Percentiles rank a stretch among this genome's conserved stretches.
These are phyloP conservation scores for Megacollybia marginata DNA, from an alignment of 768 basidiomycete species.

Conservation along the genomic window DNA sequence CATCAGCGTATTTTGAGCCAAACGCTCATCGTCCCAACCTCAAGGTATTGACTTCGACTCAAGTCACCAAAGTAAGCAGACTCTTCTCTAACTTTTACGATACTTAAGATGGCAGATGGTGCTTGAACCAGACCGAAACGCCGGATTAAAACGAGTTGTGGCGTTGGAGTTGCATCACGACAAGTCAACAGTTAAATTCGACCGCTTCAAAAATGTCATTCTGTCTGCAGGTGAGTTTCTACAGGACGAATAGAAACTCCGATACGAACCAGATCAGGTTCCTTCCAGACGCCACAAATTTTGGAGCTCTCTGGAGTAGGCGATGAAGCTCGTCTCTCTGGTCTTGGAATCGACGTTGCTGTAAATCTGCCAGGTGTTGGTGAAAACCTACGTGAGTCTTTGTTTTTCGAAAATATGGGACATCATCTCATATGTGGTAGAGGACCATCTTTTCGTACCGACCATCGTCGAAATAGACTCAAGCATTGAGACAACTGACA, in stretches of 20 bases:
- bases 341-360: conserved; percentile 17
- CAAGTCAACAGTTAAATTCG: conserved; percentile 16
- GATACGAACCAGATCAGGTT: conserved; percentile 3
- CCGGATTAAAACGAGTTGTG: background rate
- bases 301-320: conserved; percentile 49
- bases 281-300: conserved; percentile 22
- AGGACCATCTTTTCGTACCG: conserved; percentile 19
- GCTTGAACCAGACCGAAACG: conserved; percentile 1
- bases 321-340: conserved; percentile 15
- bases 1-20: too few species aligned
- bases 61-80: conserved; percentile 13
- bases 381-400: conserved; percentile 23
- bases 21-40: conserved; percentile 15
- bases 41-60: conserved; percentile 17
- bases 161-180: conserved; percentile 6
- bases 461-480: conserved; percentile 9
- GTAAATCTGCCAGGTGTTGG: conserved; percentile 36
- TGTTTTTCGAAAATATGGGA: background rate
- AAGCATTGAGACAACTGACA: conserved; percentile 19
- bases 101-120: conserved; percentile 2
- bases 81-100: conserved; percentile 13
- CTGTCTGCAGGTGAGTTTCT: conserved; percentile 19
- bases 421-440: conserved; percentile 1
- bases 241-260: background rate
- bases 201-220: conserved; percentile 34